These are phyloP conservation scores for Sungouiozyma intestinalis DNA, from an alignment of 805 yeast genomes.

Conservation along the genomic window DNA sequence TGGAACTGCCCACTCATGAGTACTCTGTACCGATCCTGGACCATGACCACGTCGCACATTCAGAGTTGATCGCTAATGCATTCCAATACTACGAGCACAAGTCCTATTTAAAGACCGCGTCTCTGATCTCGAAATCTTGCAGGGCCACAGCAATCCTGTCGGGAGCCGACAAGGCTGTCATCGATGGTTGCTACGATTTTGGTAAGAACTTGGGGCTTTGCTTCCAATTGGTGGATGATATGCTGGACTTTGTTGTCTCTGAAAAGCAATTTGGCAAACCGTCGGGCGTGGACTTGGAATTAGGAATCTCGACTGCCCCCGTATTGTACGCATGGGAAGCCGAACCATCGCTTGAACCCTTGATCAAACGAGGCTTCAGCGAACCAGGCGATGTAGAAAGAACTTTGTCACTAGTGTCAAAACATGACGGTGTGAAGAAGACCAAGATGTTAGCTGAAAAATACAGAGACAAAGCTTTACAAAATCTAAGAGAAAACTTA, in stretches of 20 bases:
- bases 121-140: slow-evolving; percentile 86
- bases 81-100: slow-evolving; percentile 93
- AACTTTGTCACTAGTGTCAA: slow-evolving; percentile 66
- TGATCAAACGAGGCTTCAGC: slow-evolving; percentile 75
- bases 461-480: slow-evolving; percentile 67
- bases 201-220: slow-evolving; percentile 92
- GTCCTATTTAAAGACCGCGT: slow-evolving; percentile 90
- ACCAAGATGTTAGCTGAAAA: slow-evolving; percentile 68
- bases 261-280: slow-evolving; percentile 86
- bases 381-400: slow-evolving; percentile 72
- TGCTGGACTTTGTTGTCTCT: slow-evolving; percentile 88
- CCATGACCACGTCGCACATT: slow-evolving; percentile 36
- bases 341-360: slow-evolving; percentile 71
- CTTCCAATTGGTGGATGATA: slow-evolving; percentile 92
- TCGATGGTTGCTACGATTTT: slow-evolving; percentile 80
- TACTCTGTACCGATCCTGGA: slow-evolving; percentile 32
- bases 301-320: slow-evolving; percentile 96
- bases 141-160: slow-evolving; percentile 89
- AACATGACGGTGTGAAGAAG: slow-evolving; percentile 62
- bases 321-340: slow-evolving; percentile 89
- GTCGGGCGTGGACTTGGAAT: slow-evolving; percentile 84
- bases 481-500: slow-evolving; percentile 49
- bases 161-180: slow-evolving; percentile 64
- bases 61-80: slow-evolving; percentile 67
- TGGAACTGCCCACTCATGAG: slow-evolving; percentile 51